Evolutionary conservation across 2,329 filamentous ascomycete genomes (phyloP).

Genomic region (Aquanectria penicillioides): DNA sequence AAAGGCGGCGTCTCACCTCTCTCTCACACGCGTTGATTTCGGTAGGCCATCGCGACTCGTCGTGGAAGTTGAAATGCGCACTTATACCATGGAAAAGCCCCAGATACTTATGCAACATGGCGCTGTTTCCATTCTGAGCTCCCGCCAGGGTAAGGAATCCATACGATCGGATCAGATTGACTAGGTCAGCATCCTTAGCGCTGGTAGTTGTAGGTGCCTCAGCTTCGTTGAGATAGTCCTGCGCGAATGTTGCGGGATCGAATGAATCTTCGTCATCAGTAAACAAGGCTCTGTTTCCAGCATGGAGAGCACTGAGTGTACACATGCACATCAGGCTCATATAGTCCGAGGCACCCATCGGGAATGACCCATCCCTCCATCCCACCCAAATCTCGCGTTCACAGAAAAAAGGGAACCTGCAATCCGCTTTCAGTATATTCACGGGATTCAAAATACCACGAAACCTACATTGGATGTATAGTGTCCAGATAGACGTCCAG

Average conservation of each 20-base stretch:
- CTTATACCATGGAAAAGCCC: background rate
- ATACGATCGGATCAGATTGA: slow-evolving; percentile 1
- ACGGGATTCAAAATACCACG: background rate
- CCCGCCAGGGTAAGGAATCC: background rate
- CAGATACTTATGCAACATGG: background rate
- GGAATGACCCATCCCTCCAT: slow-evolving; percentile 52
- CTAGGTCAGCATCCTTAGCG: background rate
- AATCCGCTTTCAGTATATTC: background rate
- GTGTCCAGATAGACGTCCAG: slow-evolving; percentile 59
- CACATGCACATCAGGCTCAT: slow-evolving; percentile 61
- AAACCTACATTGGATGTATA: slow-evolving; percentile 54
- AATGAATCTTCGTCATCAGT: slow-evolving; percentile 23
- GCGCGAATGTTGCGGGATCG: background rate
- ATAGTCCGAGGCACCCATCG: slow-evolving; percentile 53
- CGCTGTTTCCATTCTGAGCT: slow-evolving; percentile 2
- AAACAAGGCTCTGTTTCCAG: slow-evolving; percentile 56
- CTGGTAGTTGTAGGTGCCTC: background rate
- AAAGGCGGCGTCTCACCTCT: slow-evolving; percentile 22
- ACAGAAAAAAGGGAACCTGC: slow-evolving; percentile 58
- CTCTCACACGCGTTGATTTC: background rate
- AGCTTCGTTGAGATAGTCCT: background rate
- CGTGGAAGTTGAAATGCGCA: background rate
- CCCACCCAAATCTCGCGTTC: slow-evolving; percentile 50
- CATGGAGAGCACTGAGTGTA: slow-evolving; percentile 57
- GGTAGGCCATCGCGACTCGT: background rate